phyloP scores from a whole-genome alignment of 2,329 filamentous ascomycete genomes.

The Samsoniella hepiali region DNA sequence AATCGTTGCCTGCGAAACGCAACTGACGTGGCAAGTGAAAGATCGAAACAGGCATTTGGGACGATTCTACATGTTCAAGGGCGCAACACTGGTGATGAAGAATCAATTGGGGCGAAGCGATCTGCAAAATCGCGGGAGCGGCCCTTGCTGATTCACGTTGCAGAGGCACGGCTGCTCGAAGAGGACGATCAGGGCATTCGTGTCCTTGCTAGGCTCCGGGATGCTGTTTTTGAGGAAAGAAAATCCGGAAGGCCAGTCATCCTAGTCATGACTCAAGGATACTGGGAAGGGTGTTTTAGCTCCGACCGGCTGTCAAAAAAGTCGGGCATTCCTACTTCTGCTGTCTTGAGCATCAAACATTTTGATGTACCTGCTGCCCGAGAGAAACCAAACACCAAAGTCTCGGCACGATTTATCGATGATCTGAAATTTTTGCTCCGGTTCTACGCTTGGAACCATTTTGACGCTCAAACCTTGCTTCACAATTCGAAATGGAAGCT shows the following conservation, averaged over 20 bases:
- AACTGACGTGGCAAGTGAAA: too few species aligned
- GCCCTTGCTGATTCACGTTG: background rate
- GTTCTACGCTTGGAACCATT: background rate
- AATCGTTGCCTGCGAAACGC: background rate
- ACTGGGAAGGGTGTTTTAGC: background rate
- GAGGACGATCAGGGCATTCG: too few species aligned
- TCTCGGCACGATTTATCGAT: background rate
- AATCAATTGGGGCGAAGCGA: background rate
- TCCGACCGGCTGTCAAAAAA: accelerated
- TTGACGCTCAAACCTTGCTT: background rate
- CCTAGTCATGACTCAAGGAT: background rate
- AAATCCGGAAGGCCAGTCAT: background rate
- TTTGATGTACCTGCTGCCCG: background rate
- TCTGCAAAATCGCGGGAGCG: background rate
- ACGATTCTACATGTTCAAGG: background rate
- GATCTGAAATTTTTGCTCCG: background rate
- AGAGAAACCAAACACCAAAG: background rate
- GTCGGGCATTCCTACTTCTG: background rate
- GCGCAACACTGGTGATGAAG: background rate
- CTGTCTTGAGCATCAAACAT: background rate
- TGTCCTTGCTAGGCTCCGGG: background rate
- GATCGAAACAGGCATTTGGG: background rate
- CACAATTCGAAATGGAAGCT: background rate
- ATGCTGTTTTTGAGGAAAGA: background rate
- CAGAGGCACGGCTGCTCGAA: background rate